A percentile compares a stretch with the other conserved stretches of the same genome.
Conservation (phyloP, 208 protist genomes). For the Chromosphaera perkinsii region DNA sequence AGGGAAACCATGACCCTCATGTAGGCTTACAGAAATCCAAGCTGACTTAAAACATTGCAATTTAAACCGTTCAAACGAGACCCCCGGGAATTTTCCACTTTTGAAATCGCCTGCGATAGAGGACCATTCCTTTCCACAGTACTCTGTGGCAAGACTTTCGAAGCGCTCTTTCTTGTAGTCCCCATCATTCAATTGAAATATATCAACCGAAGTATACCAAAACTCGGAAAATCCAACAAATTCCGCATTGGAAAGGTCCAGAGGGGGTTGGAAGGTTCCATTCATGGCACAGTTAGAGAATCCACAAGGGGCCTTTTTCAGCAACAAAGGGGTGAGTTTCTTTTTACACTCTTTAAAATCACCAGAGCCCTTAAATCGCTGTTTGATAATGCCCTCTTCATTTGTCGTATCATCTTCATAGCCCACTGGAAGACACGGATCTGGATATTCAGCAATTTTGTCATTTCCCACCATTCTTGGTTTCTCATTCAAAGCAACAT, state of each 20-base stretch:
- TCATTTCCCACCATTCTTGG: too few relatives aligned
- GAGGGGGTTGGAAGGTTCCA: neutral
- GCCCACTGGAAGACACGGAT: slow-evolving; percentile 1
- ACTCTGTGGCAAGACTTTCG: neutral
- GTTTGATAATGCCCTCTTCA: too few relatives aligned
- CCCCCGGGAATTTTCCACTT: slow-evolving; percentile 1
- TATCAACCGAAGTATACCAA: slow-evolving; percentile 20
- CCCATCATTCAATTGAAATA: slow-evolving; percentile 17
- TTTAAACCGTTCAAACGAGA: neutral
- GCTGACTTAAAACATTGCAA: slow-evolving; percentile 31
- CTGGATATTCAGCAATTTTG: too few relatives aligned
- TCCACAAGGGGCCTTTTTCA: neutral
- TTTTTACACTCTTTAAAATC: too few relatives aligned
- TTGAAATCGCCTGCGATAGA: neutral
- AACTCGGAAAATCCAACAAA: slow-evolving; percentile 27
- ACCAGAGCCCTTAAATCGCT: too few relatives aligned
- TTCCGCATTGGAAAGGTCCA: slow-evolving; percentile 3
- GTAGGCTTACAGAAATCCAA: slow-evolving; percentile 21
- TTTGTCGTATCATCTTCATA: neutral
- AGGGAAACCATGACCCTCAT: slow-evolving; percentile 19
- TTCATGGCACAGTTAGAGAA: slow-evolving; percentile 10
- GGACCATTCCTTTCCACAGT: neutral
- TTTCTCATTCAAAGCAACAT: too few relatives aligned
- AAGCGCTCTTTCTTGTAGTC: slow-evolving; percentile 2
- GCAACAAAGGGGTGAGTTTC: too few relatives aligned